Base-by-base conservation (phyloP, 2,329 filamentous ascomycete species). In the Fusarium illudens region DNA sequence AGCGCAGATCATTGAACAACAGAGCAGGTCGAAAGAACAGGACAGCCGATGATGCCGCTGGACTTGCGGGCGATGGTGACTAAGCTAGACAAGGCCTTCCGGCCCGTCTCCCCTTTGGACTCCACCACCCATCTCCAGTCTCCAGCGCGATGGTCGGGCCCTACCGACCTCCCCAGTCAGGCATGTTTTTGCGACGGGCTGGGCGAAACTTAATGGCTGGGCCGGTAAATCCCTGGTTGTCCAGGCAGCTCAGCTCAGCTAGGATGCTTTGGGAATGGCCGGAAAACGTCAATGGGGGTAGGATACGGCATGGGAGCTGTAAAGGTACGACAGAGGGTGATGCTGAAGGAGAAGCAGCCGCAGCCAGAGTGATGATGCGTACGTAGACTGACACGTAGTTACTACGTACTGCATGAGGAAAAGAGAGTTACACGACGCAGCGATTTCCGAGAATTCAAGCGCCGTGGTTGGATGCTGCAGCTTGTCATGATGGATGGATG, bases 401-500 rank as follows among this genome's bases (percentile, higher is more conserved):
- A 15, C 29, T 33, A 37, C 22, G 50, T 53, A 29, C 22, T 46
- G 39, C 39, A 46, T 46, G n/a, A 46, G 10, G 27, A 22, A 13
- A 53, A 53, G 19, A 53, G 22, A 39, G 50, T 53, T 39, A 27
- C 25, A 20, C 10, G 50, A 25, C 22, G 27, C 48, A 46, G 25
- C 20, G 39, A 46, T 46, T 27, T 27, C 39, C 22, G 39, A 22
- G 15, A 46, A 46, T 46, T 46, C 39, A 46, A 46, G 19, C n/a
- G 25, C 42, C 27, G 19, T 42, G 51, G 39, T 46, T 46, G 39
- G 39, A 12, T 46, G 15, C 39, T 27, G 22, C 11, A 22, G 39
- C 19, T 22, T 54, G 51, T 54, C 36, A 53, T 53, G 50, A 53
- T 53, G 33, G 50, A 27, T 46, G 39, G 39, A 27, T 46, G 39